Conservation (phyloP, 352 stramenopile species). For the Phytophthora palmivora region DNA sequence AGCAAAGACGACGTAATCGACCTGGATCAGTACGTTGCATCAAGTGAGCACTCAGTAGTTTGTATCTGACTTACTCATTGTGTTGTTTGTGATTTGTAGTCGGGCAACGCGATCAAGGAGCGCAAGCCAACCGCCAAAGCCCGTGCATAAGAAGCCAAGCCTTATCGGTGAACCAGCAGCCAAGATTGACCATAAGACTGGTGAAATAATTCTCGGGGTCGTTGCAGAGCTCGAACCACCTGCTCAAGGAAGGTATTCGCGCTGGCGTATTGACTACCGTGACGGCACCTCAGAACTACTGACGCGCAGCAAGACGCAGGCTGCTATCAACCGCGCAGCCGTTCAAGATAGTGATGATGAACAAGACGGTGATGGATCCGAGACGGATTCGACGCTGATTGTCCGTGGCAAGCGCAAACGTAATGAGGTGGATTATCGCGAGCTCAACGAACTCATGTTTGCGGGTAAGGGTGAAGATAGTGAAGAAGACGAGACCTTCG, state of each 20-base stretch:
- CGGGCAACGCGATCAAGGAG: constrained; percentile 39
- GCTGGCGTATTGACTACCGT: constrained; percentile 68
- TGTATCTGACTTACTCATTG: constrained; percentile 16
- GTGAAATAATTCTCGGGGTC: constrained; percentile 55
- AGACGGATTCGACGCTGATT: constrained; percentile 52
- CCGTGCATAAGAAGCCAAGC: constrained; percentile 18
- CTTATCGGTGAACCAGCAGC: constrained; percentile 53
- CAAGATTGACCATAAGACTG: constrained; percentile 42
- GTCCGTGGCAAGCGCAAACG: constrained; percentile 82
- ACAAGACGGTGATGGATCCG: constrained; percentile 24
- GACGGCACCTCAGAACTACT: constrained; percentile 60
- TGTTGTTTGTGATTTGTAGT: constrained; percentile 17
- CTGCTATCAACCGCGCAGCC: constrained; percentile 44
- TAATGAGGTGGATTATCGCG: constrained; percentile 80
- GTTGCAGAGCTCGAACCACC: constrained; percentile 48
- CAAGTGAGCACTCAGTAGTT: background rate
- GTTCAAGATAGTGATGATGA: constrained; percentile 20
- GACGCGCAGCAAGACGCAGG: constrained; percentile 32
- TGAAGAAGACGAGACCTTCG: constrained; percentile 58
- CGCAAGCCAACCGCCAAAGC: constrained; percentile 16
- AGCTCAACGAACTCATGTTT: constrained; percentile 84
- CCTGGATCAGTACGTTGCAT: constrained; percentile 47
- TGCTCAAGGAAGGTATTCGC: constrained; percentile 36
- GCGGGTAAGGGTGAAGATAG: constrained; percentile 65
- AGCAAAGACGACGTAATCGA: constrained; percentile 62